phyloP scores from a whole-genome alignment of 2,329 filamentous ascomycete genomes.

The Sarocladium kiliense region DNA sequence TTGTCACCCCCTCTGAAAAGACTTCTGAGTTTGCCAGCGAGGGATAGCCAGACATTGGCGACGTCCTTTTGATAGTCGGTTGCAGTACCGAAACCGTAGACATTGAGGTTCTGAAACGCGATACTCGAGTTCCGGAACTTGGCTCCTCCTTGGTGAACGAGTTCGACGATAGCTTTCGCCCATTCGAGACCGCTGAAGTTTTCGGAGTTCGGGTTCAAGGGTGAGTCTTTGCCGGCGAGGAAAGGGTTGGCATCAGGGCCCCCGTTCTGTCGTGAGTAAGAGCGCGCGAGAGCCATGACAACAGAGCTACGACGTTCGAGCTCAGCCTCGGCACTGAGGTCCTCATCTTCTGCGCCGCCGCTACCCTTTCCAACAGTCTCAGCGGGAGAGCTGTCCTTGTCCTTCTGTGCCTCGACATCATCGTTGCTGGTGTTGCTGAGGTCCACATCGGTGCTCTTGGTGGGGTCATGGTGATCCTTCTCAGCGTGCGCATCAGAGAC shows the following conservation, averaged over 20 bases:
- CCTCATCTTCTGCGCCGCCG: constrained; percentile 23
- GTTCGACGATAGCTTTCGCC: constrained; percentile 54
- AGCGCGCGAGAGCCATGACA: constrained; percentile 51
- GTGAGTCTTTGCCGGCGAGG: constrained; percentile 40
- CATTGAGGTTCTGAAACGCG: constrained; percentile 61
- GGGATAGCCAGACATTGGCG: constrained; percentile 53
- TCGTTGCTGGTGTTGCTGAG: constrained; percentile 7
- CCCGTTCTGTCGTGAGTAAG: constrained; percentile 46
- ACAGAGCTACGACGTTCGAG: constrained; percentile 45
- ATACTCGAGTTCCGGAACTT: constrained; percentile 58
- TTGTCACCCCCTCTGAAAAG: constrained; percentile 48
- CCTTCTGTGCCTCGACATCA: constrained; percentile 3
- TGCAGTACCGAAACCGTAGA: constrained; percentile 60
- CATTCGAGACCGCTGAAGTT: constrained; percentile 53
- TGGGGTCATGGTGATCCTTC: constrained; percentile 7
- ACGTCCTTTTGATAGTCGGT: constrained; percentile 70
- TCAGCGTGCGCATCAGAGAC: neutral
- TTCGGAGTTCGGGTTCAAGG: constrained; percentile 45
- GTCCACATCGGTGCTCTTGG: constrained; percentile 9
- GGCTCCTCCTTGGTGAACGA: constrained; percentile 46
- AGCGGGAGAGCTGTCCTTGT: constrained; percentile 1
- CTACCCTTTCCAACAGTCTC: constrained; percentile 12
- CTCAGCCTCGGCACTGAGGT: constrained; percentile 33
- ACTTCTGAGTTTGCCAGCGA: constrained; percentile 36
- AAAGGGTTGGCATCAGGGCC: constrained; percentile 44